Evolutionary conservation across 2,329 filamentous ascomycete species (phyloP), one percentile per base, ranked within the genome.

Genomic region (Beauveria medogensis): DNA sequence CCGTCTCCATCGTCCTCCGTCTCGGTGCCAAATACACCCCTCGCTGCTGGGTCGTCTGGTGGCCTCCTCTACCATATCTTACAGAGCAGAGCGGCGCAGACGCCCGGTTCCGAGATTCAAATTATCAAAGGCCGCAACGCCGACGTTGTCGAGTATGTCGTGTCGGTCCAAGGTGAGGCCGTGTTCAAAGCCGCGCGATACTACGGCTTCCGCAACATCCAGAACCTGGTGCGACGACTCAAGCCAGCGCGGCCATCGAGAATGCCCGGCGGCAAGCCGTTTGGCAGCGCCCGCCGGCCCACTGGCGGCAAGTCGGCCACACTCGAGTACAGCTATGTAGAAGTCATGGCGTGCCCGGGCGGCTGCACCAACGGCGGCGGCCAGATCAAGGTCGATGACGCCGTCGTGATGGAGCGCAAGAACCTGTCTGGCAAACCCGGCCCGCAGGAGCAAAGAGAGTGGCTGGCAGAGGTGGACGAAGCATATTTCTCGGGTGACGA

Each of bases 321-420:
- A 20, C 74, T 83, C 7, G 91, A 96, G 41, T 92, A 92, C 72
- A 83, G 89, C n/a, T 97, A 96, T 74, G 90, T 97, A 30, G 94
- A 99, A 75, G 94, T 99, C 62, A 99, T 99, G 94, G 94, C 94
- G 16, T 99, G 94, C 73, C 94, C 94, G 0, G 94, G 94, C n/a
- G 94, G 94, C 3, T 99, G 94, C 76, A 99, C 94, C 59, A 99
- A 99, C 68, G 94, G 94, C 2, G 94, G 94, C 43, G 94, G 94
- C 1, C 94, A 99, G 77, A 87, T 99, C 71, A 96, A 96, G 70
- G 84, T 91, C 28, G 90, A 91, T 58, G 94, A 97, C 71, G 84
- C 89, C 7, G 76, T 85, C 14, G 75, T 87, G 10, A 68, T 79
- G 47, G 79, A 80, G 63, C 78, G 78, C 53, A 79, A 76, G 64